Evolutionary conservation across 1,284 basidiomycete genomes (phyloP), one percentile per base, ranked within the genome.

Genomic region (Abortiporus biennis): DNA sequence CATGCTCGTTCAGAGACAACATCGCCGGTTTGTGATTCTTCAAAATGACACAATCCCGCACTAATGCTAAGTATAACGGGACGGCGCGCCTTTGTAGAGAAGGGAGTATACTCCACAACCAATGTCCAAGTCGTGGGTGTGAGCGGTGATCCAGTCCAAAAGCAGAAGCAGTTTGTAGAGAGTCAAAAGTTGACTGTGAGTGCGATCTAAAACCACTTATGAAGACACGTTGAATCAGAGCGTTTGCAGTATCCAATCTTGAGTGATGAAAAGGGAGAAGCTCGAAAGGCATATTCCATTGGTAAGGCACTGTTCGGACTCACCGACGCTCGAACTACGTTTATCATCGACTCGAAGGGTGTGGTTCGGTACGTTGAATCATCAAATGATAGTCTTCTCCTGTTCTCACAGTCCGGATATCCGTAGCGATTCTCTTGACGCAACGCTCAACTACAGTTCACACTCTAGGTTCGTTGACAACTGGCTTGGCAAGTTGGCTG

Each of bases 1-100:
- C 82, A 1, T 89, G 85, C 52, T 71, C 78, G 40, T 88, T 92
- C 61, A 74, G 87, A 19, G 84, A 90, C 65, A 83, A 83, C 3
- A 63, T 87, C 40, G 71, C 69, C 38, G 74, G 82, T 82, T 43
- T 47, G 70, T 55, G 12, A n/a, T n/a, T 17, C n/a, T 12, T 20
- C 1, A 45, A n/a, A 37, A 29, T 32, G 34, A 15, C 33, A 15
- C 17, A 19, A 20, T 11, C 19, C 6, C 32, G 20, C 21, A 25
- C 8, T n/a, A n/a, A n/a, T n/a, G n/a, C n/a, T n/a, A n/a, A 19
- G 23, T 16, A 36, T 39, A 20, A 27, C 38, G 17, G 30, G 40
- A 22, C 40, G 30, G 12, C 20, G 38, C 42, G 40, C 29, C 24
- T 15, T 23, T 45, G 27, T 48, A 84, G 83, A 80, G 51, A 80